A percentile compares a stretch with the other conserved stretches of the same genome.
phyloP scores from a whole-genome alignment of 208 protist species.

The Acanthamoeba castellanii region DNA sequence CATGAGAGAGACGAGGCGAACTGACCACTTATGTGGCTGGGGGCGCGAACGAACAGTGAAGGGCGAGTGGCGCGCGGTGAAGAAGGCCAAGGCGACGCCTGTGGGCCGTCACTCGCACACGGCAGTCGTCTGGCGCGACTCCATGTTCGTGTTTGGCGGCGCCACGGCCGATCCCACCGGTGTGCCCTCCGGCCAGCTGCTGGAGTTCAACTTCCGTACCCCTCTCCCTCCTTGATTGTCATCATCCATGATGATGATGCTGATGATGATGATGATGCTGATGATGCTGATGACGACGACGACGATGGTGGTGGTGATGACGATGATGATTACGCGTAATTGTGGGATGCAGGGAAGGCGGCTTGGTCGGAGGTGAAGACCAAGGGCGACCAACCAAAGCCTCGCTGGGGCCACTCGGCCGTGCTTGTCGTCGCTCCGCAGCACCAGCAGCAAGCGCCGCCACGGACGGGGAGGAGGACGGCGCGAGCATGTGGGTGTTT shows the following conservation, averaged over 20 bases:
- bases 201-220: slow-evolving; percentile 25
- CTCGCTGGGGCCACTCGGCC: slow-evolving; percentile 49
- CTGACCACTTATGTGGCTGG: not conserved
- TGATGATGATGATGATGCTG: too few species aligned
- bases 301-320: too few species aligned
- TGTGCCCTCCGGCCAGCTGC: not conserved
- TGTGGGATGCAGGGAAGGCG: not conserved
- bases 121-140: slow-evolving; percentile 44
- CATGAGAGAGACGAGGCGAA: not conserved
- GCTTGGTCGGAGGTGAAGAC: slow-evolving; percentile 9
- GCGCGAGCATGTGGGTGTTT: slow-evolving; percentile 43
- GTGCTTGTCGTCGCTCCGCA: not conserved
- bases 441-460: not conserved
- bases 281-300: not conserved
- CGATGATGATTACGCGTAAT: not conserved
- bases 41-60: not conserved
- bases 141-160: slow-evolving; percentile 61
- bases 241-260: too few species aligned
- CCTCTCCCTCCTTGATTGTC: not conserved
- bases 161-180: not conserved
- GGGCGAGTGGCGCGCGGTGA: not conserved
- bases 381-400: not conserved
- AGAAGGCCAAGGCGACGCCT: not conserved
- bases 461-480: not conserved
- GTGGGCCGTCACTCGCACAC: not conserved